phyloP scores from a whole-genome alignment of 75 land plant genomes.

The Ceratopteris richardii region DNA sequence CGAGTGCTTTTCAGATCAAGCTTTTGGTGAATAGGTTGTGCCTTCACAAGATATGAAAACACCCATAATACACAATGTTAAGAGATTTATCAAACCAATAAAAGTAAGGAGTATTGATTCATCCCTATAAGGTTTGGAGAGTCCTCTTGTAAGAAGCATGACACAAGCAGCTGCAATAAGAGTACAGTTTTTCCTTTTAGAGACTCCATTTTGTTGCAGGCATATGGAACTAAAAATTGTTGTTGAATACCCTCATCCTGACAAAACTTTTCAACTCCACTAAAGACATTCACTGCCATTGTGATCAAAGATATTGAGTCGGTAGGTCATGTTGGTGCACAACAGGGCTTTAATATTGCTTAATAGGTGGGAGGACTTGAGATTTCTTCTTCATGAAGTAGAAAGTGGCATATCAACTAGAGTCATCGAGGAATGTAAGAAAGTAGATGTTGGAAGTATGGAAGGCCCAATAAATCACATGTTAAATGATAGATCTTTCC shows the following conservation, averaged over 20 bases:
- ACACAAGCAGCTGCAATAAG: constrained; percentile 11
- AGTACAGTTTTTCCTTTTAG: constrained; percentile 13
- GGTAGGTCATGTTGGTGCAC: background rate
- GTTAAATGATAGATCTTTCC: too few relatives aligned
- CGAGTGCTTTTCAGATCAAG: constrained; percentile 8
- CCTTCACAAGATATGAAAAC: background rate
- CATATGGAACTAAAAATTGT: constrained; percentile 8
- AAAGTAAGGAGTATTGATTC: constrained; percentile 15
- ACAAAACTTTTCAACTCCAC: constrained; percentile 8
- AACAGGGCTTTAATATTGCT: too few relatives aligned
- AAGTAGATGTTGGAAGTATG: too few relatives aligned
- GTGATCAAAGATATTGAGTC: constrained; percentile 1
- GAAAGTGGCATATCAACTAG: background rate
- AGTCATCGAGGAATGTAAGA: background rate
- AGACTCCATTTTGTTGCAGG: constrained; percentile 19
- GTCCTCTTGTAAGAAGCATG: constrained; percentile 12
- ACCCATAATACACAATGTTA: background rate
- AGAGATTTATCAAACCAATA: constrained; percentile 6
- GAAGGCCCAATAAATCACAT: too few relatives aligned
- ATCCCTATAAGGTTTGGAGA: constrained; percentile 15
- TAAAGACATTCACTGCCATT: constrained; percentile 11
- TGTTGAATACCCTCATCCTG: constrained; percentile 4
- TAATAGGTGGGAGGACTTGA: too few relatives aligned
- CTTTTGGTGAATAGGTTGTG: background rate
- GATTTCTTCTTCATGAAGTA: too few relatives aligned